phyloP scores from a whole-genome alignment of 768 basidiomycete species.

The Sistotremastrum niveocremeum region DNA sequence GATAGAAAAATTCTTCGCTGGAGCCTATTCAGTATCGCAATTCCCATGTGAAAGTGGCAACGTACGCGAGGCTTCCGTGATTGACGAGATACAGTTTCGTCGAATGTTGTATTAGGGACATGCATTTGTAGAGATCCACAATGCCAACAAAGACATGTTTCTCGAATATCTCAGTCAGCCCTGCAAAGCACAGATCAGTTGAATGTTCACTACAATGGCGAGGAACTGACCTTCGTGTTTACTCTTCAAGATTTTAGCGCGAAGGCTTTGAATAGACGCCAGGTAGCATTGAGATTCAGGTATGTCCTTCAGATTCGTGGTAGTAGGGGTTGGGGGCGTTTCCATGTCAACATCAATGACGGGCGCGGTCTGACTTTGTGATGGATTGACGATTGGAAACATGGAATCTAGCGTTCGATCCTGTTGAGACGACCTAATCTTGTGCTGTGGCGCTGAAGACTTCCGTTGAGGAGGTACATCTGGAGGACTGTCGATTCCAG shows the following conservation, averaged over 20 bases:
- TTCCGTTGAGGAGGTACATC: background rate
- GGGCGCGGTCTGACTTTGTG: slow-evolving; percentile 17
- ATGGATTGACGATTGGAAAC: slow-evolving; percentile 59
- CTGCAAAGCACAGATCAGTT: slow-evolving; percentile 25
- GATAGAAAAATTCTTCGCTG: slow-evolving; percentile 93
- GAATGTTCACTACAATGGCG: background rate
- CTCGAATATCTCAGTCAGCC: slow-evolving; percentile 67
- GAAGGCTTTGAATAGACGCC: slow-evolving; percentile 56
- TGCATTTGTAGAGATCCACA: slow-evolving; percentile 57
- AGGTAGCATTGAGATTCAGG: slow-evolving; percentile 65
- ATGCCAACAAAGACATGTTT: slow-evolving; percentile 90
- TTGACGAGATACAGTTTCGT: slow-evolving; percentile 87
- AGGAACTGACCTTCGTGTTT: slow-evolving; percentile 53
- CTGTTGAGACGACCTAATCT: slow-evolving; percentile 78
- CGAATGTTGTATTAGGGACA: slow-evolving; percentile 75
- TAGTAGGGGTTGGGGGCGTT: slow-evolving; percentile 5
- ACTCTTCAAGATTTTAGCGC: slow-evolving; percentile 41
- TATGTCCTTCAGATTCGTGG: slow-evolving; percentile 35
- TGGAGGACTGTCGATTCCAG: too few relatives aligned
- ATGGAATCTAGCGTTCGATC: slow-evolving; percentile 93
- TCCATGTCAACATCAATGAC: background rate
- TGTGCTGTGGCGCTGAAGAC: slow-evolving; percentile 54
- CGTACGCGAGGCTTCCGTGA: slow-evolving; percentile 72
- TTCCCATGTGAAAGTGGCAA: slow-evolving; percentile 7
- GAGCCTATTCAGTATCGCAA: background rate